Evolutionary conservation across 2,329 filamentous ascomycete species (phyloP).

Genomic region (Sporothrix pseudoabietina): DNA sequence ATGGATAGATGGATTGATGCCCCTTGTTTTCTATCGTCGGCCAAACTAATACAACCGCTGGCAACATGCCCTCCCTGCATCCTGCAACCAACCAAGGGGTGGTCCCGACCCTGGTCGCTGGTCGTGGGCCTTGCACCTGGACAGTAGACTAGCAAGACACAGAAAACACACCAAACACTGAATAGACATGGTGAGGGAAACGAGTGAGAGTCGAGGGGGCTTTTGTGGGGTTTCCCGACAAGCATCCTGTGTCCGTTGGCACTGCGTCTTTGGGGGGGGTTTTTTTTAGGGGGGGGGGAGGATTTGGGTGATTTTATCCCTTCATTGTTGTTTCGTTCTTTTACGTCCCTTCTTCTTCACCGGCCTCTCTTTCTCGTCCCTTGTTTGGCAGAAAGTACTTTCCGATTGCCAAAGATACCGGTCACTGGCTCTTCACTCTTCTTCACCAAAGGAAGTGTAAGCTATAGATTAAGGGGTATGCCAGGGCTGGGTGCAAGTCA

Average conservation of each 20-base stretch:
- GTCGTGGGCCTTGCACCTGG: background rate
- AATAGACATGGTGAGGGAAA: background rate
- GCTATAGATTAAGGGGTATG: slow-evolving; percentile 20
- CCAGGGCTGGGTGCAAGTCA: background rate
- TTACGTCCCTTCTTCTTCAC: background rate
- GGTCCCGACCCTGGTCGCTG: background rate
- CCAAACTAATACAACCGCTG: background rate
- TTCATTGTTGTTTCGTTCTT: background rate
- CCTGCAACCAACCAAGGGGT: background rate
- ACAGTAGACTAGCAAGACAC: background rate
- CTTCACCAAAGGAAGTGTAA: background rate
- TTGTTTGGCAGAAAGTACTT: background rate
- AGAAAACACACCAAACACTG: background rate
- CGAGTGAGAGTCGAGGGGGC: background rate
- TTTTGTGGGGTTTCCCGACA: slow-evolving; percentile 6
- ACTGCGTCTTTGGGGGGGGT: too few relatives aligned
- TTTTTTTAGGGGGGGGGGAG: too few relatives aligned
- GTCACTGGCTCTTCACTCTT: background rate
- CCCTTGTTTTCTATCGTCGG: background rate
- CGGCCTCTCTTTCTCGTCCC: background rate
- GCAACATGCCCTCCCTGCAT: background rate
- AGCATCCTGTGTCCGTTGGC: background rate
- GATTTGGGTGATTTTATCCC: background rate
- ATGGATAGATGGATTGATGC: background rate
- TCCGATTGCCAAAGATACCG: background rate